Conservation (phyloP, 2,329 filamentous ascomycete genomes). For the Albifimbria verrucaria region DNA sequence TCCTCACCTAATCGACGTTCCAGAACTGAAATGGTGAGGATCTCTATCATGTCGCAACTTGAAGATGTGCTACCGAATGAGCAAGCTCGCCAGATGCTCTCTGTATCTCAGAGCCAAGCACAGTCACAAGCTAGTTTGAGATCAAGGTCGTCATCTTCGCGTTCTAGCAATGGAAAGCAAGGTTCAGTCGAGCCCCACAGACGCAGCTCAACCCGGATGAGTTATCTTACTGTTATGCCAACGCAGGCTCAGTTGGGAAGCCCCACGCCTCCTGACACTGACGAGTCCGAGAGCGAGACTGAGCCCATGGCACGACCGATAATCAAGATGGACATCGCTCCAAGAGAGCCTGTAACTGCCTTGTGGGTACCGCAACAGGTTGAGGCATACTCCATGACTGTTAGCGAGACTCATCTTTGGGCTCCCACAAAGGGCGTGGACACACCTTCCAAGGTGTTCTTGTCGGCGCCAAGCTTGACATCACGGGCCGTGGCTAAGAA, state of each 20-base stretch:
- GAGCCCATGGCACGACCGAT: slow-evolving; percentile 9
- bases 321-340: not conserved
- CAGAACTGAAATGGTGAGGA: slow-evolving; percentile 12
- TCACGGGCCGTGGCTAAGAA: not conserved
- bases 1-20: slow-evolving; percentile 20
- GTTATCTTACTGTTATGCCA: slow-evolving; percentile 30
- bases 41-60: not conserved
- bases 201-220: slow-evolving; percentile 19
- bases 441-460: not conserved
- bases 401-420: not conserved
- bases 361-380: not conserved
- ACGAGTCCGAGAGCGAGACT: slow-evolving; percentile 37
- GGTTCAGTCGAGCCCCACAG: slow-evolving; percentile 2
- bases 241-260: slow-evolving; percentile 38
- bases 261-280: slow-evolving; percentile 53
- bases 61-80: not conserved
- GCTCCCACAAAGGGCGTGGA: not conserved
- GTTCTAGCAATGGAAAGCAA: slow-evolving; percentile 7
- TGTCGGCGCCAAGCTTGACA: not conserved
- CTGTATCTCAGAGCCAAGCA: not conserved
- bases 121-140: not conserved
- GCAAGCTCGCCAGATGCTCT: not conserved
- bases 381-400: not conserved
- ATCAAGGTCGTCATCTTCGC: slow-evolving; percentile 2
- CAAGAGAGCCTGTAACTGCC: not conserved